phyloP scores from a whole-genome alignment of 257 asterid species.

The Solanum gracilifrons region DNA sequence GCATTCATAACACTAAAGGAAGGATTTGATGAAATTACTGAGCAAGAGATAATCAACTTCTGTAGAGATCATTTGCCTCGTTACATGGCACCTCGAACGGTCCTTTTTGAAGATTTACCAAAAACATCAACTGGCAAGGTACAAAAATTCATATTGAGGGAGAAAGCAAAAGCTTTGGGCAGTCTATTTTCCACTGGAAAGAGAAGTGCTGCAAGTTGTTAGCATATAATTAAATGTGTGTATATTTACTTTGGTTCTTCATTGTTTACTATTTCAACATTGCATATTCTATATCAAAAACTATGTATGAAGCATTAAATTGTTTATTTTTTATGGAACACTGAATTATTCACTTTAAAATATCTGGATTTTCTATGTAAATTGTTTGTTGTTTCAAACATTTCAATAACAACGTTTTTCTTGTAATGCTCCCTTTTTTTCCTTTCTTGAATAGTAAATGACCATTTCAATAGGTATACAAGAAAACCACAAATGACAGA shows the following conservation, averaged over 20 bases:
- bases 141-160: conserved; percentile 11
- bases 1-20: conserved; percentile 22
- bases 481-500: neutral
- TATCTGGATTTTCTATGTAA: too few species aligned
- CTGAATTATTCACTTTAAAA: too few species aligned
- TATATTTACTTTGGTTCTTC: neutral
- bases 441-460: neutral
- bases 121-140: conserved; percentile 25
- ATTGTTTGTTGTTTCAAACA: neutral
- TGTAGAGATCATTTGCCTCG: neutral
- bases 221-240: neutral
- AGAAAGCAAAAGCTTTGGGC: conserved; percentile 22
- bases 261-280: too few species aligned
- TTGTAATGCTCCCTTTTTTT: neutral
- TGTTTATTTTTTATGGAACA: neutral
- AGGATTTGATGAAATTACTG: neutral
- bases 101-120: neutral
- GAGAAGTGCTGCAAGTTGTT: neutral
- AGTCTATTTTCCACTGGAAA: neutral
- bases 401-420: neutral
- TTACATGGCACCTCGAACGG: neutral
- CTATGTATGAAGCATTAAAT: neutral
- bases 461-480: neutral
- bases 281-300: too few species aligned
- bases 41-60: conserved; percentile 4